A percentile compares a stretch with the other conserved stretches of the same genome.
Conservation (phyloP, 768 basidiomycete genomes). For the Tubosaeta brunneosetosa region DNA sequence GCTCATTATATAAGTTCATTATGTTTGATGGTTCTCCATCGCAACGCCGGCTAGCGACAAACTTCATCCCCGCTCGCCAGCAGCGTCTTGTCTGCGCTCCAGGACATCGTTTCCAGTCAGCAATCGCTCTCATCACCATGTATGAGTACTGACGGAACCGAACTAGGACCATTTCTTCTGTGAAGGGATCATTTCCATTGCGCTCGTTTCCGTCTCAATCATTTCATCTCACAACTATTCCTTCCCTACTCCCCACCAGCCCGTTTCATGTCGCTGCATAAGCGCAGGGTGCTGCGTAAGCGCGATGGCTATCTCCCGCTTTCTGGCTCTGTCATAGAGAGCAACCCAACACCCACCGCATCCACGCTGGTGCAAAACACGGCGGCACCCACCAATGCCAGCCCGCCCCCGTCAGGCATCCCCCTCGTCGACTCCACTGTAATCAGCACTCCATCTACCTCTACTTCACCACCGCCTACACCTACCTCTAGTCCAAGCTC, state of each 20-base stretch:
- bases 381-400: not conserved
- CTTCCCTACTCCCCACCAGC: not conserved
- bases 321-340: slow-evolving; percentile 24
- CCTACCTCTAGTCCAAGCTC: slow-evolving; percentile 5
- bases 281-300: slow-evolving; percentile 6
- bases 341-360: slow-evolving; percentile 23
- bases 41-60: slow-evolving; percentile 10
- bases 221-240: slow-evolving; percentile 4
- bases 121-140: not conserved
- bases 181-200: slow-evolving; percentile 12
- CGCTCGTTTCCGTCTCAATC: slow-evolving; percentile 19
- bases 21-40: slow-evolving; percentile 5
- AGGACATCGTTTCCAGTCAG: slow-evolving; percentile 11
- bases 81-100: slow-evolving; percentile 1
- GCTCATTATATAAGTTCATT: not conserved
- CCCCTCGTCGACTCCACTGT: slow-evolving; percentile 9
- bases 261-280: slow-evolving; percentile 14
- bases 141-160: slow-evolving; percentile 18
- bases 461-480: slow-evolving; percentile 8
- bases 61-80: not conserved
- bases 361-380: slow-evolving; percentile 23
- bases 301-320: slow-evolving; percentile 13
- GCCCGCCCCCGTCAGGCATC: slow-evolving; percentile 2
- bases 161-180: slow-evolving; percentile 20
- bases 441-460: not conserved